Evolutionary conservation across 164 flowering plant genomes (phyloP), one percentile per base, ranked within the genome.

Genomic region (Buxus sempervirens): DNA sequence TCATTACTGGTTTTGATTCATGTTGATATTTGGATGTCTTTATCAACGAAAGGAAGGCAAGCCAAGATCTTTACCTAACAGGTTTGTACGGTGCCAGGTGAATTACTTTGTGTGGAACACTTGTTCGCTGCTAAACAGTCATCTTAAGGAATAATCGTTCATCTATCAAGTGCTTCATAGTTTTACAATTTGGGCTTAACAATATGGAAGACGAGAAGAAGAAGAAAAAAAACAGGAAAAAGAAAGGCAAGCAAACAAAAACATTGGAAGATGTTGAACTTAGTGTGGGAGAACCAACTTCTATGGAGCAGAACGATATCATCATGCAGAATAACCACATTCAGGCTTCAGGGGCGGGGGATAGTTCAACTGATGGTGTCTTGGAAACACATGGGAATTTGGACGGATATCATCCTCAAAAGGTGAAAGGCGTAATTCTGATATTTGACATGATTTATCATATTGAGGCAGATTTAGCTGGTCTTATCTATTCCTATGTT

Each of bases 151-250:
- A 45, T 25, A 9, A 8, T 23, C 15, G n/a, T 21, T 68, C 8
- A 36, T 53, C 25, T n/a, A 20, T 55, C 53, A 22, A 51, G 48
- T 16, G n/a, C 48, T 10, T 59, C n/a, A 3, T 57, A 28, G 19
- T 59, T 65, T 4, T 26, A 22, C 14, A 24, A 21, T 23, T 60
- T 53, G 60, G 67, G 72, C 22, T 61, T 15, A 38, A 58, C 4
- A 25, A 53, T n/a, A 82, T 83, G 88, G 88, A 81, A 67, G 81
- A 75, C 2, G 84, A 80, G 60, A 83, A 77, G 63, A 83, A 79
- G 81, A 87, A 76, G 78, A 85, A 83, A 79, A 84, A 73, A 54
- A 85, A 62, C 36, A 85, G 81, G 77, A 88, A 84, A 65, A 84
- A 87, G 82, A 88, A 80, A 68, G 77, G 77, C 53, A 82, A 82